Evolutionary conservation across 2,329 filamentous ascomycete genomes (phyloP).

Genomic region (Neospermospora avenae): DNA sequence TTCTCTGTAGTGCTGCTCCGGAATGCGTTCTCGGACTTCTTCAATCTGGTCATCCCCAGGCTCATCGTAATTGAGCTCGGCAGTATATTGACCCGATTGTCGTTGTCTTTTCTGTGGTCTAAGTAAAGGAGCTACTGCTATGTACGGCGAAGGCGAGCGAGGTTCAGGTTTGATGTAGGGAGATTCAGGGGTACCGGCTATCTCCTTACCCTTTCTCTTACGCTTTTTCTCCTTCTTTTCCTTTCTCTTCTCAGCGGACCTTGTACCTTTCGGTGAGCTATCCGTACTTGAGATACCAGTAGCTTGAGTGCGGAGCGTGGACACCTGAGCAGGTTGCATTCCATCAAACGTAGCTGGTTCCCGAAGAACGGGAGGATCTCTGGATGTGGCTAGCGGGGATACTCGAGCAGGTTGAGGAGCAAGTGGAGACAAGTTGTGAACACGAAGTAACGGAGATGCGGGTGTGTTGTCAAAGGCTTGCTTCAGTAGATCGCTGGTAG

Average conservation of each 20-base stretch:
- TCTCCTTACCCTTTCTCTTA: constrained; percentile 44
- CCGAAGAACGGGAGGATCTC: constrained; percentile 33
- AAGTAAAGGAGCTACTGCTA: constrained; percentile 45
- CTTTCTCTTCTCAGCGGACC: constrained; percentile 46
- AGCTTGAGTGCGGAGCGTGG: constrained; percentile 49
- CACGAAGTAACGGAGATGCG: constrained; percentile 63
- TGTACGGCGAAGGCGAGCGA: constrained; percentile 58
- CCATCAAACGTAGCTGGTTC: constrained; percentile 28
- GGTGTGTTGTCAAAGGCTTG: constrained; percentile 39
- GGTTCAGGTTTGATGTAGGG: constrained; percentile 64
- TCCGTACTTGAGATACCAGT: constrained; percentile 53
- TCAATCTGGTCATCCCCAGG: constrained; percentile 41
- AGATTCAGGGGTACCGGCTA: constrained; percentile 42
- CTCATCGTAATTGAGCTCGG: constrained; percentile 44
- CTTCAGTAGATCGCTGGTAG: constrained; percentile 39
- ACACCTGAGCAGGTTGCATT: constrained; percentile 49
- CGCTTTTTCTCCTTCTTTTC: constrained; percentile 54
- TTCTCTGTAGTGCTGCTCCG: constrained; percentile 24
- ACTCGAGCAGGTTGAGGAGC: constrained; percentile 74
- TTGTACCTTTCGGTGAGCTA: constrained; percentile 55
- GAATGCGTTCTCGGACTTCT: constrained; percentile 16
- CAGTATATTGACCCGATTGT: constrained; percentile 43
- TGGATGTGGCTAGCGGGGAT: constrained; percentile 52
- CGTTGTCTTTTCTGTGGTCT: constrained; percentile 57
- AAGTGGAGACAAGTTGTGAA: constrained; percentile 68